Evolutionary conservation across 768 basidiomycete genomes (phyloP).

Genomic region (Brasilioporus rufonigricans): DNA sequence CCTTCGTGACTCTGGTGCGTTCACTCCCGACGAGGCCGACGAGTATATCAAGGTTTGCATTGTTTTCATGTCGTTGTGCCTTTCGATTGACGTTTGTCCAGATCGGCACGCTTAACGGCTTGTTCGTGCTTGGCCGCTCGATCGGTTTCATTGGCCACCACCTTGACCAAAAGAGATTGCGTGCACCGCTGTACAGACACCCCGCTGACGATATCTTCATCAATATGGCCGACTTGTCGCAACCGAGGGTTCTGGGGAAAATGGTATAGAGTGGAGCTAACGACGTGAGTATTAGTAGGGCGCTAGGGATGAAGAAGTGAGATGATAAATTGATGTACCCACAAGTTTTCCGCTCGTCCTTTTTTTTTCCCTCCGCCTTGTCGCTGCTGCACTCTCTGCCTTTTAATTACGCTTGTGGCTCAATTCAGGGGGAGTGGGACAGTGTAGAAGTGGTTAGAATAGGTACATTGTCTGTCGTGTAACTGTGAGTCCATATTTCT

Average conservation of each 20-base stretch:
- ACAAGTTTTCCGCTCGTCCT: too few species aligned
- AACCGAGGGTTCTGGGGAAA: conserved; percentile 72
- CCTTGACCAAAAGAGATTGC: conserved; percentile 94
- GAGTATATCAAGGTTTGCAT: conserved; percentile 83
- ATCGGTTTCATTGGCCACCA: conserved; percentile 98
- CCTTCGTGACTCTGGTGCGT: conserved; percentile 87
- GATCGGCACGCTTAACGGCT: too few species aligned
- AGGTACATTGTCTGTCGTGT: too few species aligned
- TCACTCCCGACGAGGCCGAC: conserved; percentile 92
- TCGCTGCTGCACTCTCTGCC: too few species aligned
- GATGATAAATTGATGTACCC: conserved; percentile 21
- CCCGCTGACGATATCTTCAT: conserved; percentile 96
- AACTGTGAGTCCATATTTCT: too few species aligned
- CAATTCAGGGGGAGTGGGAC: too few species aligned
- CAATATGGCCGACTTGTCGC: conserved; percentile 83
- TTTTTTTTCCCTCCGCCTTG: too few species aligned
- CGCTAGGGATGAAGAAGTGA: not conserved
- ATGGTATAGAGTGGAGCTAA: conserved; percentile 15
- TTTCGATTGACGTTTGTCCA: conserved; percentile 12
- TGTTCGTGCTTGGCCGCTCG: conserved; percentile 93
- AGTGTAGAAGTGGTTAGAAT: too few species aligned
- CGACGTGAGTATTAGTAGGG: not conserved
- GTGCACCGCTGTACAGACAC: conserved; percentile 90
- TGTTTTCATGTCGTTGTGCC: not conserved
- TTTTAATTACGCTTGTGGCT: too few species aligned